Percentiles rank a stretch among this genome's conserved stretches.
Conservation (phyloP, 495 filamentous ascomycete genomes). For the Penicillium fimorum region DNA sequence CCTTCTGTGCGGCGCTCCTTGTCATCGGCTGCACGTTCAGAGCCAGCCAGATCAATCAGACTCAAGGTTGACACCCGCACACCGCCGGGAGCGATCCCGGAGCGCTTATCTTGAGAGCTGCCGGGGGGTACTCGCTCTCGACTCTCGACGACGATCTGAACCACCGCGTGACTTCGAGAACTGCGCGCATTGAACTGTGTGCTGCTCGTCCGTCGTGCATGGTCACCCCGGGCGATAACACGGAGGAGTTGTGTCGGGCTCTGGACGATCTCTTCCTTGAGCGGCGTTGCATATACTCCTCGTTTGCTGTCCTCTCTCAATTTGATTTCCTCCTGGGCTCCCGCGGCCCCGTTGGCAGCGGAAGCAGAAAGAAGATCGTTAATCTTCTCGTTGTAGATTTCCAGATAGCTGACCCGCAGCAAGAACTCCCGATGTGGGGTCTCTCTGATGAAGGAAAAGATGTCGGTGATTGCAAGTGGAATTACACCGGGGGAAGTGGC, state of each 20-base stretch:
- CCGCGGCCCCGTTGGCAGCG: conserved; percentile 45
- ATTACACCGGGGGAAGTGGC: conserved; percentile 97
- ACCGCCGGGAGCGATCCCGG: conserved; percentile 78
- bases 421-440: conserved; percentile 93
- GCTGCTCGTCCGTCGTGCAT: conserved; percentile 82
- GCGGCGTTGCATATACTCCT: conserved; percentile 91
- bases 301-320: conserved; percentile 92
- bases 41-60: conserved; percentile 94
- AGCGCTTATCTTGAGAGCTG: conserved; percentile 66
- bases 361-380: conserved; percentile 86
- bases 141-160: conserved; percentile 98
- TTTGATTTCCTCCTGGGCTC: conserved; percentile 84
- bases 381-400: conserved; percentile 99
- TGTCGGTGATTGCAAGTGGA: conserved; percentile 94
- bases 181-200: conserved; percentile 96
- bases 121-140: conserved; percentile 70
- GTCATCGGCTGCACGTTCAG: conserved; percentile 89
- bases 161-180: conserved; percentile 95
- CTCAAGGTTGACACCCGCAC: conserved; percentile 93
- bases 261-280: conserved; percentile 98
- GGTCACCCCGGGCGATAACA: conserved; percentile 92
- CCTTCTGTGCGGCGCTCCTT: conserved; percentile 94
- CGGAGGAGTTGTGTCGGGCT: conserved; percentile 92
- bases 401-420: conserved; percentile 93
- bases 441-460: conserved; percentile 97